These are phyloP conservation scores for Zarea fungicola DNA, from an alignment of 2,329 filamentous ascomycete species.

Conservation along the genomic window DNA sequence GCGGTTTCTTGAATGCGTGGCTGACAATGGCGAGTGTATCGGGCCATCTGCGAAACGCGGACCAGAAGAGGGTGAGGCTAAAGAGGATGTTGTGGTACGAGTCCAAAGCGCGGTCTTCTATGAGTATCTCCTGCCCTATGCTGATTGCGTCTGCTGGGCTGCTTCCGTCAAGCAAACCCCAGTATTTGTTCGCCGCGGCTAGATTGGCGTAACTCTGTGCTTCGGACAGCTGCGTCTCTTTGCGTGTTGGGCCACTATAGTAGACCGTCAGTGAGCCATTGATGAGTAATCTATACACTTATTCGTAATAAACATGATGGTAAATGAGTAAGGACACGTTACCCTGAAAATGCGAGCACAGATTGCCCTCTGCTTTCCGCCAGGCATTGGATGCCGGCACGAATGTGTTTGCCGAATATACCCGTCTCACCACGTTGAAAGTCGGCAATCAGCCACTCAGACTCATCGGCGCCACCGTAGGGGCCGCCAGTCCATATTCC, in stretches of 20 bases:
- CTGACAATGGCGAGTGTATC: conserved; percentile 56
- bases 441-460: conserved; percentile 66
- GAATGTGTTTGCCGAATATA: conserved; percentile 74
- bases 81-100: conserved; percentile 83
- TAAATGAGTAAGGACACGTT: no score
- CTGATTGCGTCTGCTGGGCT: conserved; percentile 14
- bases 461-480: conserved; percentile 45
- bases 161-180: conserved; percentile 28
- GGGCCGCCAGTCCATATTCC: conserved; percentile 66
- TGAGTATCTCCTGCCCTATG: conserved; percentile 33
- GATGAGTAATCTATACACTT: no score
- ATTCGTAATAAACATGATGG: no score
- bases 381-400: conserved; percentile 54
- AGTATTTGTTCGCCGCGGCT: conserved; percentile 42
- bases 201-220: conserved; percentile 58
- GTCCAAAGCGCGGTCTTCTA: conserved; percentile 72
- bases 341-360: conserved; percentile 70
- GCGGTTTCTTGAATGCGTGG: conserved; percentile 61
- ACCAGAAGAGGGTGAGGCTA: conserved; percentile 52
- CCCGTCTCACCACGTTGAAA: conserved; percentile 75
- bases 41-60: conserved; percentile 46
- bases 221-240: conserved; percentile 52
- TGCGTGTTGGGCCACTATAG: conserved; percentile 59
- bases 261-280: no score
- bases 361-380: conserved; percentile 35